Evolutionary conservation across 306 rosid genomes (phyloP).

Genomic region (Gastrolobium villosum): DNA sequence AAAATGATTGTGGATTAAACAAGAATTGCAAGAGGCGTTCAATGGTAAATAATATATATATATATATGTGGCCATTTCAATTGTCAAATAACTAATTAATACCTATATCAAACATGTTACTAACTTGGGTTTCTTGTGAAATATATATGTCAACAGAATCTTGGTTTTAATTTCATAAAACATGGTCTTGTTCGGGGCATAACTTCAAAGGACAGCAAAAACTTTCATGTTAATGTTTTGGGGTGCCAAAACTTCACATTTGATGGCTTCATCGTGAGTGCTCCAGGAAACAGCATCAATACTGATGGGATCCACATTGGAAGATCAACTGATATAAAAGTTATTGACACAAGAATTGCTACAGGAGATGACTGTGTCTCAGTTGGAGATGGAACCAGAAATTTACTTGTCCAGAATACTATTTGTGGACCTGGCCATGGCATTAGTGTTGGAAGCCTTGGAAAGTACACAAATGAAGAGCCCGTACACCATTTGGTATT

Average conservation of each 20-base stretch:
- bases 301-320: constrained; percentile 65
- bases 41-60: constrained; percentile 42
- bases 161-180: too few species aligned
- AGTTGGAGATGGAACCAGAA: too few species aligned
- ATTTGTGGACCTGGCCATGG: too few species aligned
- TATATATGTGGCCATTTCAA: neutral
- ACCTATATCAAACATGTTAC: neutral
- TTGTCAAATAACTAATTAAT: neutral
- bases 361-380: neutral
- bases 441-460: too few species aligned
- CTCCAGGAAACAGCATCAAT: constrained; percentile 46
- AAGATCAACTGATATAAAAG: constrained; percentile 44
- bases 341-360: constrained; percentile 38
- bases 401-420: too few species aligned
- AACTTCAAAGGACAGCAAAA: constrained; percentile 26
- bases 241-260: too few species aligned
- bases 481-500: constrained; percentile 38
- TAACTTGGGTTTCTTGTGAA: neutral
- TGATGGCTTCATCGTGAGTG: constrained; percentile 24
- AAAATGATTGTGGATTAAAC: neutral
- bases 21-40: constrained; percentile 36
- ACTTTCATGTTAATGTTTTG: neutral
- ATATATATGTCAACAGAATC: neutral
- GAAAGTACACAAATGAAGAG: constrained; percentile 13
- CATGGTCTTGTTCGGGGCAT: constrained; percentile 18